Base-by-base conservation (phyloP, 1,284 basidiomycete species). In the Ganoderma multipileum region DNA sequence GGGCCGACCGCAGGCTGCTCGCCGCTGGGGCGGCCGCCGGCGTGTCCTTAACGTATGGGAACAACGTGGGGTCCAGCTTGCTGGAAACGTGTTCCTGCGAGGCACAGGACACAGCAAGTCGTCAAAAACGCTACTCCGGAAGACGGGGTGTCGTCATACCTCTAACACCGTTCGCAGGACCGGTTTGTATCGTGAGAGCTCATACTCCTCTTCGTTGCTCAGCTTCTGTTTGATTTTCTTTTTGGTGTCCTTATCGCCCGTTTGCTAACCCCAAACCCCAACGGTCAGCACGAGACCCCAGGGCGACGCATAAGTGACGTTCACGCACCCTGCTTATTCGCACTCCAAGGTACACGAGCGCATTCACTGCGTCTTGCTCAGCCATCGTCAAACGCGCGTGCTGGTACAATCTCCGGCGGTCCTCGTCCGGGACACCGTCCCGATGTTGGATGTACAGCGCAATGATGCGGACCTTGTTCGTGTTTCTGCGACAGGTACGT, bases 361-460 rank as follows among this genome's bases (percentile, higher is more conserved):
- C 94, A 80, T 98, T 97, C 60, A 99, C 87, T 39, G 96, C 94
- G 76, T 99, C 97, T 83, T 98, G 96, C 78, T 99, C 98, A 28
- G 94, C 87, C 64, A 97, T 81, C 3, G 90, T 89, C 59, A 99
- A 83, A 41, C 95, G 86, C n/a, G 98, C 98, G 79, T 99, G 98
- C 79, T 99, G 97, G 80, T 97, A 99, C 68, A 99, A 81, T 68
- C 98, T 85, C 71, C 96, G 89, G 66, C 95, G 89, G 81, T 99
- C 98, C 78, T 99, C 98, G 68, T 99, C 97, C 23, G 97, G 96
- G 11, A 99, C 97, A 59, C 98, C 98, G 76, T 99, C 97, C 58
- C 96, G 92, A 81, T 93, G 91, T 80, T 98, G 91, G 76, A 99
- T 96, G 81, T 99, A 99, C 20, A 99, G 85, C 7, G 97, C 95